Evolutionary conservation across 192 early-diverging fungal genomes (phyloP).

Genomic region (Gamsiella multidivaricata): DNA sequence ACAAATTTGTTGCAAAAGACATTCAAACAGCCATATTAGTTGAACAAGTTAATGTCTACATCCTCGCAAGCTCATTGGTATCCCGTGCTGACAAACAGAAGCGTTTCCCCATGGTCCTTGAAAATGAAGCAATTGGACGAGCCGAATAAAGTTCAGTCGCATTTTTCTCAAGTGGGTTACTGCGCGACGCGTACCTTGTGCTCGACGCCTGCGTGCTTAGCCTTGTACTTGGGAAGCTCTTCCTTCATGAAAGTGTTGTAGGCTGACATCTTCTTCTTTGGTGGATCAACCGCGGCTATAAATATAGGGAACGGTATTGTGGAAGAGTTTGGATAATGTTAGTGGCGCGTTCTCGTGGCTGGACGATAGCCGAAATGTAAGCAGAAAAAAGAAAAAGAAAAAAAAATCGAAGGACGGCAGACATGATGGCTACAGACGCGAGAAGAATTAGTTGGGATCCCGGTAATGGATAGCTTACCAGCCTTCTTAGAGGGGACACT

Average conservation of each 20-base stretch:
- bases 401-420: neutral
- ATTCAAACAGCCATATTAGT: neutral
- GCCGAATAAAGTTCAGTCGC: neutral
- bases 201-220: slow-evolving; percentile 62
- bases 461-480: too few species aligned
- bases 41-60: too few species aligned
- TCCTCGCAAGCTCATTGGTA: neutral
- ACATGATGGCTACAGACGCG: neutral
- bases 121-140: neutral
- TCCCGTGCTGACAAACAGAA: neutral
- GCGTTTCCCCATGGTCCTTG: neutral
- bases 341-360: neutral
- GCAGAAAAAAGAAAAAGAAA: neutral
- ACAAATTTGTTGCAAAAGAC: neutral
- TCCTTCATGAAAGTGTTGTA: slow-evolving; percentile 79
- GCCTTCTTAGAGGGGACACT: slow-evolving; percentile 36
- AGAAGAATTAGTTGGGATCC: too few species aligned
- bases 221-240: slow-evolving; percentile 74
- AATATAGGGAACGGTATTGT: too few species aligned
- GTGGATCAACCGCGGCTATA: slow-evolving; percentile 17
- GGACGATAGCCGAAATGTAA: neutral
- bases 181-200: slow-evolving; percentile 60
- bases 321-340: too few species aligned
- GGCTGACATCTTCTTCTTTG: slow-evolving; percentile 64
- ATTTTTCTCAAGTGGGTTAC: neutral